Evolutionary conservation across 2,329 filamentous ascomycete genomes (phyloP).

Genomic region (Pseudogymnoascus sp.): DNA sequence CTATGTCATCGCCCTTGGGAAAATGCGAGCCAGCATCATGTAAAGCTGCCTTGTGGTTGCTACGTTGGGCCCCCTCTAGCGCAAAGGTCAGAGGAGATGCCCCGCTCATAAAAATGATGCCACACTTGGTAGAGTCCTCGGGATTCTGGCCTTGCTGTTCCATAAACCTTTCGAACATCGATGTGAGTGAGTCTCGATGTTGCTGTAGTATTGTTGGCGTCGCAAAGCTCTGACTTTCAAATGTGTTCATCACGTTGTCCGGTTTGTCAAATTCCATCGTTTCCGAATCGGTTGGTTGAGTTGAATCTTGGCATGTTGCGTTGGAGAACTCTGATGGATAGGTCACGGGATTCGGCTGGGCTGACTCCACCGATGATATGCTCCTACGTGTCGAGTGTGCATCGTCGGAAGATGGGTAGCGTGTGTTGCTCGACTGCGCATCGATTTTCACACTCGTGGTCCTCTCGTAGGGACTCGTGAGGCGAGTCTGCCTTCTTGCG

Average conservation of each 20-base stretch:
- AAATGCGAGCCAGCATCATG: constrained; percentile 7
- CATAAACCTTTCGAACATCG: constrained; percentile 14
- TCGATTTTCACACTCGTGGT: background rate
- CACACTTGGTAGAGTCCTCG: constrained; percentile 7
- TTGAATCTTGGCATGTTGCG: constrained; percentile 6
- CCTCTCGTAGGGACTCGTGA: constrained; percentile 7
- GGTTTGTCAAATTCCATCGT: too few species aligned
- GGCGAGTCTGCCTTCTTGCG: constrained; percentile 5
- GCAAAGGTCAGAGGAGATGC: constrained; percentile 14
- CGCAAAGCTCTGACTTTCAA: background rate
- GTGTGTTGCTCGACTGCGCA: too few species aligned
- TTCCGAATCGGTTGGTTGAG: background rate
- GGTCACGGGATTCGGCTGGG: background rate
- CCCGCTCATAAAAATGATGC: constrained; percentile 11
- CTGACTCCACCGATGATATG: too few species aligned
- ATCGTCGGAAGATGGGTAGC: too few species aligned
- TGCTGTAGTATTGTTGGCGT: background rate
- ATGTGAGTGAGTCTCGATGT: constrained; percentile 11
- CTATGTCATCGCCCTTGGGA: background rate
- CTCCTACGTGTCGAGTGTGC: too few species aligned
- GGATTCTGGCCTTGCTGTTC: constrained; percentile 12
- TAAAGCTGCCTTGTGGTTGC: background rate
- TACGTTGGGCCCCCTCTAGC: constrained; percentile 8
- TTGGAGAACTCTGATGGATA: background rate
- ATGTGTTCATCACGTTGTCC: too few species aligned